Evolutionary conservation across 1,139 yeast species (phyloP).

Genomic region (Groenewaldozyma auringiensis): DNA sequence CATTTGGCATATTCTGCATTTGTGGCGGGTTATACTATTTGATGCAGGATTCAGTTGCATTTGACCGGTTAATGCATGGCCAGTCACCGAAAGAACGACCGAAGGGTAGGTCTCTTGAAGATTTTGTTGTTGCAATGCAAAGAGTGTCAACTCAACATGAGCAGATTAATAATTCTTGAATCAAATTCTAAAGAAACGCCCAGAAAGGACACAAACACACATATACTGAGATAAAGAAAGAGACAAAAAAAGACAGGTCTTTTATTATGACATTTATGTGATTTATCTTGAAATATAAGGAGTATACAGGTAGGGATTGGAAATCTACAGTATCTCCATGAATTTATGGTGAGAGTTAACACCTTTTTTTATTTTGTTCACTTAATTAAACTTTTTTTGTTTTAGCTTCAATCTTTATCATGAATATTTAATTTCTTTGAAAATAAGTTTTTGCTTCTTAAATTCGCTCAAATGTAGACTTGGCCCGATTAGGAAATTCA

Average conservation of each 20-base stretch:
- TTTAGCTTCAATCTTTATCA: no score
- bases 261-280: neutral
- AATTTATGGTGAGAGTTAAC: no score
- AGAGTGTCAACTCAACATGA: slow-evolving; percentile 98
- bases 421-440: no score
- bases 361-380: no score
- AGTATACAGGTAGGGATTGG: no score
- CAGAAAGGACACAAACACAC: neutral
- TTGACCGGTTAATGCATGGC: slow-evolving; percentile 94
- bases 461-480: no score
- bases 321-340: no score
- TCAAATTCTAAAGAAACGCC: neutral
- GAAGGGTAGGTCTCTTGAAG: slow-evolving; percentile 79
- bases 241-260: neutral
- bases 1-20: slow-evolving; percentile 64
- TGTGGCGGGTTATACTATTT: slow-evolving; percentile 64
- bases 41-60: slow-evolving; percentile 73
- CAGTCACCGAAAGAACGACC: slow-evolving; percentile 59
- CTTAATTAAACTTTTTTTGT: no score
- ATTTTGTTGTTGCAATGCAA: slow-evolving; percentile 94
- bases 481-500: no score
- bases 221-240: neutral
- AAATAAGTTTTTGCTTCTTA: no score
- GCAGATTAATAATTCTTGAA: slow-evolving; percentile 31
- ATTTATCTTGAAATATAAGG: neutral